phyloP scores from a whole-genome alignment of 371 early-diverging fungal species.

The Zopfochytrium polystomum region DNA sequence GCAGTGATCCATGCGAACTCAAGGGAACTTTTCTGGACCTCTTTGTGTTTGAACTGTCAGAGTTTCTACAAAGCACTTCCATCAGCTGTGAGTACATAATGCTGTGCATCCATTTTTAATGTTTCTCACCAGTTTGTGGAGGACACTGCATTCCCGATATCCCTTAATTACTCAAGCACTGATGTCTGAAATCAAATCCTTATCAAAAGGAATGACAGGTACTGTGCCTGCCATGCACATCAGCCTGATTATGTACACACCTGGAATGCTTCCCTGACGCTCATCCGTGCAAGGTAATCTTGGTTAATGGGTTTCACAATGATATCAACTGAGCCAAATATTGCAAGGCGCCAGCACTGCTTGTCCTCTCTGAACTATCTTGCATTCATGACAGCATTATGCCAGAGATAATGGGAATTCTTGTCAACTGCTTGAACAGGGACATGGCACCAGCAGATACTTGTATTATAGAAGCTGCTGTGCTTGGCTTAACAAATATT shows the following conservation, averaged over 20 bases:
- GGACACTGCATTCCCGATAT: conserved; percentile 47
- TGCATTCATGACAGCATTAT: conserved; percentile 38
- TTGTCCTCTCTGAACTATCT: conserved; percentile 49
- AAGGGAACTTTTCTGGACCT: too few species aligned
- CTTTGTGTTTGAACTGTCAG: too few species aligned
- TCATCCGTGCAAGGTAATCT: conserved; percentile 31
- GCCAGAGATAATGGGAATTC: conserved; percentile 33
- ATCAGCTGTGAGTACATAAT: too few species aligned
- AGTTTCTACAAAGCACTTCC: too few species aligned
- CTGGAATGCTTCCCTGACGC: too few species aligned
- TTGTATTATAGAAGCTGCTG: conserved; percentile 41
- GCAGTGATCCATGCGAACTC: conserved; percentile 25
- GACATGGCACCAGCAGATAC: conserved; percentile 41
- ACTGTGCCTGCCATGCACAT: conserved; percentile 29
- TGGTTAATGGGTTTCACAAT: neutral
- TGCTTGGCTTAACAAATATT: conserved; percentile 44
- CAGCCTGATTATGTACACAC: conserved; percentile 44
- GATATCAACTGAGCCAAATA: neutral
- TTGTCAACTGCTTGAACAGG: conserved; percentile 33
- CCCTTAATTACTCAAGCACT: conserved; percentile 42
- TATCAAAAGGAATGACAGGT: conserved; percentile 33
- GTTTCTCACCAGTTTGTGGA: conserved; percentile 39
- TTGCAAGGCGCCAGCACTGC: conserved; percentile 31
- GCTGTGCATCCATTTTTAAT: too few species aligned
- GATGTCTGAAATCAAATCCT: conserved; percentile 38